Evolutionary conservation across 768 basidiomycete genomes (phyloP).

Genomic region (Tulasnella sp.): DNA sequence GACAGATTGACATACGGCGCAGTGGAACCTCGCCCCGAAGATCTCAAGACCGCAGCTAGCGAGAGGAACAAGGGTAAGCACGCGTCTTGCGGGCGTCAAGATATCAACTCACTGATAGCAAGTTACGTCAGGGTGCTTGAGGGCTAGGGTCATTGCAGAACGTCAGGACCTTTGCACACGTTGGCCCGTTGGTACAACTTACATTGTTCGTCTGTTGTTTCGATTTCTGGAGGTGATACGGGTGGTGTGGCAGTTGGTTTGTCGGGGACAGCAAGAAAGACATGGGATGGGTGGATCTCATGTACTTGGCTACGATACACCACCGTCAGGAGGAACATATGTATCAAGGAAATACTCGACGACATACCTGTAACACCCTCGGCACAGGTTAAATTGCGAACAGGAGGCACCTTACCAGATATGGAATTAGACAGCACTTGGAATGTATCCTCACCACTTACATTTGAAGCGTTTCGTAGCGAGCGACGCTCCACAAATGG

Average conservation of each 20-base stretch:
- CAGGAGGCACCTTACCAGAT: conserved; percentile 43
- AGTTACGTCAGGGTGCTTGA: conserved; percentile 68
- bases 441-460: conserved; percentile 5
- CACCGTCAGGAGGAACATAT: too few relatives aligned
- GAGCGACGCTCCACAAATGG: conserved; percentile 61
- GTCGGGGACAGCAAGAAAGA: conserved; percentile 72
- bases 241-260: neutral
- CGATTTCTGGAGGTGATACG: neutral
- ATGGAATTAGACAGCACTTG: neutral
- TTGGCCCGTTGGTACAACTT: neutral
- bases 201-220: conserved; percentile 17
- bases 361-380: conserved; percentile 64
- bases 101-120: conserved; percentile 62
- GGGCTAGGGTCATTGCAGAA: conserved; percentile 35
- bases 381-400: conserved; percentile 65
- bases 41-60: conserved; percentile 77
- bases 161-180: neutral
- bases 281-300: conserved; percentile 80
- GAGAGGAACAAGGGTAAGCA: neutral
- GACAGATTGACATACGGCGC: conserved; percentile 72
- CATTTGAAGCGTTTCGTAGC: conserved; percentile 69
- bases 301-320: conserved; percentile 81
- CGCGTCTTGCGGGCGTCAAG: neutral
- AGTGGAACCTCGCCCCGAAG: conserved; percentile 85
- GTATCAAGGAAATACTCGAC: neutral